Evolutionary conservation across 179 eudicot species (phyloP), one percentile per base, ranked within the genome.

Genomic region (Sideroxylon spinosum): DNA sequence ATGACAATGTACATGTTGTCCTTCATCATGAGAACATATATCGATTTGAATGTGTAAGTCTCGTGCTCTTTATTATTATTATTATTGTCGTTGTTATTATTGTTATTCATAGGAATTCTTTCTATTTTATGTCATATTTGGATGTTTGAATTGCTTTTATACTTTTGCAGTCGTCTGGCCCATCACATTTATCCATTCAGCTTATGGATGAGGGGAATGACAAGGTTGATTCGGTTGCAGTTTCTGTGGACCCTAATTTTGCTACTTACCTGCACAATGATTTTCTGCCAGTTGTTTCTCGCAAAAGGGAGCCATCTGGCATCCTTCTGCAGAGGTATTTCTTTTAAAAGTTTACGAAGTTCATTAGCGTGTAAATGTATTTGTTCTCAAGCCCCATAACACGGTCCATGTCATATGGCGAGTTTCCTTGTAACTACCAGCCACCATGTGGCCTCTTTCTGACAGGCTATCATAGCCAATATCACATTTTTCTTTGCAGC

Each of bases 21-120:
- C 92, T 93, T 44, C 93, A 93, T 73, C 97, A 93, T 59, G 98
- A 93, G 87, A 93, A 89, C 81, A 85, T 92, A 72, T 93, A 88
- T 84, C 89, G 98, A 78, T 74, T 93, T 52, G 90, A 93, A 81
- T 88, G 87, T 87, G 98, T 93, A 92, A 83, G 98, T 86, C 73
- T 76, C 72, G 71, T 37, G 44, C 44, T 76, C 57, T 16, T 71
- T 29, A 29, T 29, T 29, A 29, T 29, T 29, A 29, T 29, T 29
- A 29, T 29, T 29, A 29, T 29, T 29, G 3, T 77, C 8, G 25
- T 74, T 11, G 29, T 37, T 14, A 52, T 69, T 19, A 49, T 53
- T 76, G 13, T 66, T 29, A 28, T 53, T 32, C 46, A 37, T 32
- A 26, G 62, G 55, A 5, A 29, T 16, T 68, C 50, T 19, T 64